Percentiles rank a stretch among this genome's conserved stretches.
These are phyloP conservation scores for Beauveria sp. DNA, from an alignment of 2,329 filamentous ascomycete species.

Conservation along the genomic window DNA sequence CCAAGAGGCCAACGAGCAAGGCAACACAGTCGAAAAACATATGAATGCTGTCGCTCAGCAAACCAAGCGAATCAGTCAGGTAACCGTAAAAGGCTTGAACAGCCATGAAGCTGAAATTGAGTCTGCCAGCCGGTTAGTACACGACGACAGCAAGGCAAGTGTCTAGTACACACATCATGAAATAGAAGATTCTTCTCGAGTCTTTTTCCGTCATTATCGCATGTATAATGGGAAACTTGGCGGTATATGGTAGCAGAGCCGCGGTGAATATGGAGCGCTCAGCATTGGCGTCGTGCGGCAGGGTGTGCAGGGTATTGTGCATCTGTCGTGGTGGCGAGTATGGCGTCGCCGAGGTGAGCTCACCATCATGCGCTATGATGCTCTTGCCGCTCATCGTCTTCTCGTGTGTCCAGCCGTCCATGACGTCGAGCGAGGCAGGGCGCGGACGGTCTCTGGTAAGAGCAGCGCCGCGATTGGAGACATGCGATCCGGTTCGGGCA, in stretches of 20 bases:
- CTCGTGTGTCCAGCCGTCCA: slow-evolving; percentile 34
- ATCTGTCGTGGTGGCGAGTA: slow-evolving; percentile 20
- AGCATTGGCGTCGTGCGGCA: slow-evolving; percentile 30
- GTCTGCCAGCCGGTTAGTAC: slow-evolving; percentile 37
- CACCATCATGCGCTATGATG: slow-evolving; percentile 26
- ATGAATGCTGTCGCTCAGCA: slow-evolving; percentile 97
- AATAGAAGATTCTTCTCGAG: slow-evolving; percentile 92
- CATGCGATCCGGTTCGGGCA: slow-evolving; percentile 23
- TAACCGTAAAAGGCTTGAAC: slow-evolving; percentile 93
- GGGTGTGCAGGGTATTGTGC: slow-evolving; percentile 14
- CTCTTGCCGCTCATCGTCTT: slow-evolving; percentile 33
- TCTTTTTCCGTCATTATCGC: slow-evolving; percentile 86
- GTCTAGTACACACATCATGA: slow-evolving; percentile 61
- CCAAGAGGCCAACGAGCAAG: slow-evolving; percentile 79
- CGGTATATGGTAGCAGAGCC: slow-evolving; percentile 61
- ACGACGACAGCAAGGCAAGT: slow-evolving; percentile 8
- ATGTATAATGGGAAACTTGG: slow-evolving; percentile 70
- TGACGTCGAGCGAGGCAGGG: slow-evolving; percentile 25
- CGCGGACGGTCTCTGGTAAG: slow-evolving; percentile 23
- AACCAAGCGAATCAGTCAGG: slow-evolving; percentile 81
- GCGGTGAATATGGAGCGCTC: slow-evolving; percentile 63
- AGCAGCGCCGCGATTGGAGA: slow-evolving; percentile 22
- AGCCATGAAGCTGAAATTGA: slow-evolving; percentile 93
- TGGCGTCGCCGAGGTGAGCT: slow-evolving; percentile 20
- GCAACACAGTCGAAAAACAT: slow-evolving; percentile 99